Evolutionary conservation across 805 yeast species (phyloP).

Genomic region (Sugiyamaella valdiviana): DNA sequence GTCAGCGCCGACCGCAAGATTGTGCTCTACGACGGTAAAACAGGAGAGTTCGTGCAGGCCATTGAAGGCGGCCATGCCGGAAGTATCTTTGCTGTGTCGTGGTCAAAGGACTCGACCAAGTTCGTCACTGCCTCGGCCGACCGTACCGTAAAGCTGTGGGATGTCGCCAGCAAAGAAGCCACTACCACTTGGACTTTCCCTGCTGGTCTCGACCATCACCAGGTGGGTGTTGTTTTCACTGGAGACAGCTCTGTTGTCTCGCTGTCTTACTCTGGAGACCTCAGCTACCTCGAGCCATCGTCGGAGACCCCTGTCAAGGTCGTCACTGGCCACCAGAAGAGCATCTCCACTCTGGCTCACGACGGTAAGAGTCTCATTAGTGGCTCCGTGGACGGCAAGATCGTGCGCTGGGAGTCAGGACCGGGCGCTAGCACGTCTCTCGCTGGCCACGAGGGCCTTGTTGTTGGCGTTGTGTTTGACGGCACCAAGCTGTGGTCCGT

Average conservation of each 20-base stretch:
- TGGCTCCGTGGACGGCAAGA: conserved; percentile 79
- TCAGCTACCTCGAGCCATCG: conserved; percentile 49
- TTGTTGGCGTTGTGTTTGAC: conserved; percentile 46
- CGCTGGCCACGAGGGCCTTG: conserved; percentile 55
- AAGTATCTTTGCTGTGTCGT: conserved; percentile 72
- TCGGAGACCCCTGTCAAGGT: conserved; percentile 33
- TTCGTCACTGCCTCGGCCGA: conserved; percentile 87
- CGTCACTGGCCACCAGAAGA: conserved; percentile 74
- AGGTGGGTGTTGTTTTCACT: conserved; percentile 73
- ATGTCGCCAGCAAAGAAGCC: conserved; percentile 36
- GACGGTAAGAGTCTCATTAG: conserved; percentile 37
- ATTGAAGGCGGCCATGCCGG: conserved; percentile 52
- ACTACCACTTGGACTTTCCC: conserved; percentile 48
- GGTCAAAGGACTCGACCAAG: conserved; percentile 49
- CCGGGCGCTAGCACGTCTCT: conserved; percentile 35
- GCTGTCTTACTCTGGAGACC: conserved; percentile 63
- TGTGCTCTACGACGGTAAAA: conserved; percentile 76
- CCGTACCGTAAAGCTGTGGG: conserved; percentile 62
- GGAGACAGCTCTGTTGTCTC: conserved; percentile 52
- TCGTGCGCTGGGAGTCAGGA: conserved; percentile 51
- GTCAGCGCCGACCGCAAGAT: conserved; percentile 82
- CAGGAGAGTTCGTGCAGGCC: conserved; percentile 63
- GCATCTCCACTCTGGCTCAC: conserved; percentile 56
- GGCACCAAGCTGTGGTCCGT: conserved; percentile 41
- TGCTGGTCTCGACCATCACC: conserved; percentile 53